Base-by-base conservation (phyloP, 2,329 filamentous ascomycete genomes). In the Pseudophaeomoniella oleicola region DNA sequence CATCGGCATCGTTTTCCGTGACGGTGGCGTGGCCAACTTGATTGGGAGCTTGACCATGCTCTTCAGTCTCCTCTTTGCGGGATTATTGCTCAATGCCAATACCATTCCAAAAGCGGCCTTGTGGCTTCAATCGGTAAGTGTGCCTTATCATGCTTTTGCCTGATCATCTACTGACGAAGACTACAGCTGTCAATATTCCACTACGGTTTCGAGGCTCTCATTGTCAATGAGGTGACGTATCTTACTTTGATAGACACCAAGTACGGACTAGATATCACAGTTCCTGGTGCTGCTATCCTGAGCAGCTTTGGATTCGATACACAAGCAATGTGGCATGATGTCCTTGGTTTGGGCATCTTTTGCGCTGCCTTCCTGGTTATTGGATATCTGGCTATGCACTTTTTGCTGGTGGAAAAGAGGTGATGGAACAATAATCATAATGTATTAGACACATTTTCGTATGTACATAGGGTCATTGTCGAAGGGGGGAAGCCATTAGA, bases 1-100 rank as follows among this genome's bases (percentile, higher is more conserved):
- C 55, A 92, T 98, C 47, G 90, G 90, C 45, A 94, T 98, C 41
- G 72, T 94, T 5, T 93, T 92, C 69, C 84, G 82, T 50, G 90
- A 98, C 50, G 75, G 74, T 19, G 81, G 86, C 27, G 86, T 98
- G 2, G 90, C 90, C 35, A 96, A 92, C 57, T 59, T 98, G 44
- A 82, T 98, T 41, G 90, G 88, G 37, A 92, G 87, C 48, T 62
- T 98, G 49, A 85, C 96, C 35, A 98, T 98, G 90, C 69, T 98
- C 5, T 98, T 98, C 67, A 93, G 83, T 54, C 64, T 98, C 42
- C 71, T 98, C 6, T 96, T 98, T 57, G 88, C 87, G 1, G 90
- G 90, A 39, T 76, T 98, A 40, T 68, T 98, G 39, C 73, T 98
- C 42, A 98, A 98, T 57, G 86, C 94, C 54, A 47, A 47, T 35